Base-by-base conservation (phyloP, 345 rosid species). In the Erodium maritimum region DNA sequence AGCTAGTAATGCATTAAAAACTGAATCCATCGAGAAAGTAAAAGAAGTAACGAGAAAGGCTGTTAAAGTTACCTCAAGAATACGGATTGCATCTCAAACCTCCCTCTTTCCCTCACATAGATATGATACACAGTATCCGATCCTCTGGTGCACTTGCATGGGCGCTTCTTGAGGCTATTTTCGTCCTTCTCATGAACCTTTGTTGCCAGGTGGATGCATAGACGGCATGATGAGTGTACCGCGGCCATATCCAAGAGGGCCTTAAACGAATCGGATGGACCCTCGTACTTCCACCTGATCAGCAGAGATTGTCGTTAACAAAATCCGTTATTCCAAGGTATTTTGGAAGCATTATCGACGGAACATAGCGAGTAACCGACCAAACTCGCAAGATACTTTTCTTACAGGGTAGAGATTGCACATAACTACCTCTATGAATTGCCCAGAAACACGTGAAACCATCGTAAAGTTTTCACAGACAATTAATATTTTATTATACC, bases 191-290 rank as follows among this genome's bases (percentile, higher is more conserved):
- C 88, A 19, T 61, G 77, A 67, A 82, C 73, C 55, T 59, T 63
- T 5, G 96, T 89, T 21, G 96, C 99, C 46, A 93, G 62, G 71
- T 89, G 86, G 65, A 89, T 83, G 71, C 97, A 93, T 59, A 89
- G 90, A 17, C 96, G 95, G 61, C 99, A 93, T n/a, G 99, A 87
- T 54, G 96, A 93, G 60, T 93, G 96, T 23, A 89, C 97, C 1
- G 88, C 91, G 23, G 97, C 88, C 99, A 89, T 89, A 75, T 93
- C 99, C 64, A 93, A 82, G 19, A 93, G 89, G 61, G 99, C 96
- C 75, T 87, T 93, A 77, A 89, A 93, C 64, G 91, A 80, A 73
- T 89, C 91, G 10, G 88, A 82, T 22, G 96, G 99, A 17, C 99
- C 95, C 51, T 93, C 85, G 6, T 83, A 80, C 73, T 93, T 93